phyloP scores from a whole-genome alignment of 169 alveolate genomes.

The Eimeria necatrix region DNA sequence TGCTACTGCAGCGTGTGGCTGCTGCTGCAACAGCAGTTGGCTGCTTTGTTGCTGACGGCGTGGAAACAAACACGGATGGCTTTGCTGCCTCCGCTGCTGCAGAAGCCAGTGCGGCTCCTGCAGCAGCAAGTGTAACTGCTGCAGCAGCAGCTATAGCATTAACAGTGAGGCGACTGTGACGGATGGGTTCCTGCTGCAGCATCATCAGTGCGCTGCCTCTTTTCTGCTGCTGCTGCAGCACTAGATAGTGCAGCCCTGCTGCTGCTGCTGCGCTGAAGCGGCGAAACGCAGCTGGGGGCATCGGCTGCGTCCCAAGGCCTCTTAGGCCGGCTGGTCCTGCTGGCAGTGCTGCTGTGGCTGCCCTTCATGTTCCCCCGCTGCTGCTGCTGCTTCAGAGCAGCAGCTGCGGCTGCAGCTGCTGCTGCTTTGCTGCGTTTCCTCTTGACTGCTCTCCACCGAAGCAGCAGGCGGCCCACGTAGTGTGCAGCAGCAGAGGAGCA shows the following conservation, averaged over 20 bases:
- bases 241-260: not conserved
- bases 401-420: not conserved
- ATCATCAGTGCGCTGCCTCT: not conserved
- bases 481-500: slow-evolving; percentile 21
- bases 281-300: not conserved
- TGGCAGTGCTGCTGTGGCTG: not conserved
- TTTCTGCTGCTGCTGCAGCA: not conserved
- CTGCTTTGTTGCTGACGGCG: too few species aligned
- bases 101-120: not conserved
- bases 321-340: too few species aligned
- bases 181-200: not conserved
- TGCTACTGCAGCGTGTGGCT: not conserved
- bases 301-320: not conserved
- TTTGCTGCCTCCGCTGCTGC: not conserved
- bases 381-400: slow-evolving; percentile 1
- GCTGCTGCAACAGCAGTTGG: not conserved
- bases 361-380: not conserved
- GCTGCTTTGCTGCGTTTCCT: slow-evolving; percentile 8
- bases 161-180: not conserved
- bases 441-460: slow-evolving; percentile 7
- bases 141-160: not conserved
- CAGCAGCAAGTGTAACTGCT: not conserved
- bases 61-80: too few species aligned
- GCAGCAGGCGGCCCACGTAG: slow-evolving; percentile 11
- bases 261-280: not conserved